These are phyloP conservation scores for Pyricularia grisea DNA, from an alignment of 2,329 filamentous ascomycete species.

Conservation along the genomic window DNA sequence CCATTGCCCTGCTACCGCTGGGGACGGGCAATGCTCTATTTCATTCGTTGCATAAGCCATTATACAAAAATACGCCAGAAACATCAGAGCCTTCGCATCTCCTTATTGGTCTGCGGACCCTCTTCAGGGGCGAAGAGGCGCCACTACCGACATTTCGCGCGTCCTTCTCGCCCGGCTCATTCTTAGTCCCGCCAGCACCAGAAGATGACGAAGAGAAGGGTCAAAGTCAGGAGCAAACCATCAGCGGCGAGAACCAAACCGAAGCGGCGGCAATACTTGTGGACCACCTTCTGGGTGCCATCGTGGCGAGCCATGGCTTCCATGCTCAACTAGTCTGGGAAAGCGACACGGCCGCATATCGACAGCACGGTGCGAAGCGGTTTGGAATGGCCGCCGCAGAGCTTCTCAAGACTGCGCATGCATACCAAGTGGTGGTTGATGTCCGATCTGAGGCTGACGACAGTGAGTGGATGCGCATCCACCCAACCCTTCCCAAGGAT, in stretches of 20 bases:
- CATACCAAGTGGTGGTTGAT: constrained; percentile 35
- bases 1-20: constrained; percentile 47
- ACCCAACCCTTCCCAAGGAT: neutral
- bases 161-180: constrained; percentile 49
- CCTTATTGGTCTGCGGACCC: constrained; percentile 44
- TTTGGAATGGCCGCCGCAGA: constrained; percentile 80
- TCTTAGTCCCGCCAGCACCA: constrained; percentile 26
- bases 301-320: constrained; percentile 84
- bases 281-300: constrained; percentile 51
- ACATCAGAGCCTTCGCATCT: constrained; percentile 35
- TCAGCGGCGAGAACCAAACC: constrained; percentile 14
- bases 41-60: constrained; percentile 50
- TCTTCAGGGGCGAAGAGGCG: constrained; percentile 46
- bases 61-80: constrained; percentile 31
- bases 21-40: constrained; percentile 59
- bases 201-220: constrained; percentile 9
- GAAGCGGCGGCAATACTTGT: constrained; percentile 20
- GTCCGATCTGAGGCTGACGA: constrained; percentile 12
- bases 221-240: constrained; percentile 8
- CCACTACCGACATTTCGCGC: constrained; percentile 55
- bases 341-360: constrained; percentile 76
- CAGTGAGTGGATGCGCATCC: neutral
- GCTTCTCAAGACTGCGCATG: constrained; percentile 49
- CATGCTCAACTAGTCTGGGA: constrained; percentile 85
- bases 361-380: constrained; percentile 64